A percentile compares a stretch with the other conserved stretches of the same genome.
Evolutionary conservation across 129 eudicot genomes (phyloP).

Genomic region (Daucus carota): DH1_v3.0 NC_030389.2:10818501-10819000

Average conservation of each 20-base stretch:
- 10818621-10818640: conserved; percentile 32
- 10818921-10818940: too few species aligned
- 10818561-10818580: background rate
- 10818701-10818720: conserved; percentile 43
- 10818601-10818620: background rate
- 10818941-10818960: background rate
- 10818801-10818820: conserved; percentile 70
- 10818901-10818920: background rate
- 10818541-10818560: background rate
- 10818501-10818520: background rate
- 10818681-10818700: conserved; percentile 45
- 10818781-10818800: conserved; percentile 52
- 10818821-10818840: conserved; percentile 47
- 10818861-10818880: background rate
- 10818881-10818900: background rate
- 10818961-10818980: background rate
- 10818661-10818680: conserved; percentile 47
- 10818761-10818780: conserved; percentile 45
- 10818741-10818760: conserved; percentile 42
- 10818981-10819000: background rate
- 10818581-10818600: background rate
- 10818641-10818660: conserved; percentile 25
- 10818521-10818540: background rate
- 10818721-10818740: conserved; percentile 29
- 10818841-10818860: background rate